Evolutionary conservation across 2,329 filamentous ascomycete species (phyloP), one percentile per base, ranked within the genome.

Genomic region (Cladophialophora carrionii): DNA sequence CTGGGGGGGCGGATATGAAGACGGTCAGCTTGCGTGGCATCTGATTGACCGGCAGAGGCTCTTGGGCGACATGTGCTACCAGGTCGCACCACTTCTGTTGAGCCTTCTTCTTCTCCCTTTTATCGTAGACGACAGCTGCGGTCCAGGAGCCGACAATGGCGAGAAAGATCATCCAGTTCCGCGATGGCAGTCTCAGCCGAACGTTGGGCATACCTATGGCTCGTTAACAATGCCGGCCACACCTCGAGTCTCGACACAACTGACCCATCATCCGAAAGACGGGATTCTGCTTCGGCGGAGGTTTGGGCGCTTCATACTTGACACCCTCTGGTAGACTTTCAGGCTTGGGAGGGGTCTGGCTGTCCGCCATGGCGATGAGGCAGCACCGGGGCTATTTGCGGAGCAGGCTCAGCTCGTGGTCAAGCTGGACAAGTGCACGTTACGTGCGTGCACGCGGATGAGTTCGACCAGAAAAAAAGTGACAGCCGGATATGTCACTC

Each of bases 151-250:
- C 88, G 10, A 89, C 89, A 62, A 98, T 77, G 54, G 89, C 83
- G 78, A 93, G 87, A 81, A 99, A 99, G 74, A 99, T 97, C 79
- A 95, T 87, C 95, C 95, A 99, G 77, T 98, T 98, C 67, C 95
- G 90, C 20, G 94, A 98, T 7, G 95, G 95, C 20, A 99, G 87
- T 78, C 88, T 92, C 72, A 88, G 85, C 65, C 90, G 90, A 67
- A 97, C 86, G 71, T 89, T 90, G 57, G 94, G 94, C 64, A 99
- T 82, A 63, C 94, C 94, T 89, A 63, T 24, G 22, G 57, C 14
- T 54, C 24, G 60, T 73, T 60, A 73, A 66, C n/a, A 20, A 41
- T 20, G 24, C 22, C 31, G 9, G 43, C 22, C 24, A 34, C 34
- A 53, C 46, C 32, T 34, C 32, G 43, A 37, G n/a, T 7, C 3